Evolutionary conservation across 2,329 filamentous ascomycete species (phyloP), one percentile per base, ranked within the genome.

Genomic region (Massarina eburnea): DNA sequence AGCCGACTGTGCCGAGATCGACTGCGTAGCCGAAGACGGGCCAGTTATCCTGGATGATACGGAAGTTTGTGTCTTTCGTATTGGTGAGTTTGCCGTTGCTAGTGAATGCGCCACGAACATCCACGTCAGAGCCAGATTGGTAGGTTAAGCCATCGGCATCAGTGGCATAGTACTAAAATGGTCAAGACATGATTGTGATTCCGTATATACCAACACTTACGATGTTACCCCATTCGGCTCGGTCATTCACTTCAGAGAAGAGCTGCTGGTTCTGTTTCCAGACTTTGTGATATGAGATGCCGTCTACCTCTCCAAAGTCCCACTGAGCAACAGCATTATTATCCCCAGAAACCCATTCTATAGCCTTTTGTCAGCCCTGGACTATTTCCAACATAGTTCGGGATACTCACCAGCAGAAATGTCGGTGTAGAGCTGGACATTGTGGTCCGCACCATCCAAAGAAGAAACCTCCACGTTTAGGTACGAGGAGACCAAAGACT

Each of bases 291-390:
- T 85, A 89, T 5, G 77, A 75, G 29, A 89, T 42, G 32, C 54
- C 52, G 39, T 60, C 57, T 22, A 57, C 56, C 5, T 54, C 64
- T 10, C 64, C 77, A 49, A 80, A 80, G 37, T 83, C 77, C 87
- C 87, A 91, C 55, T 84, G 67, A 32, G 84, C 79, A 29, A 78
- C 61, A 3, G 79, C 71, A 20, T 55, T 68, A 6, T 72, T 68
- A 58, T 90, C 80, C 18, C 85, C 84, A 12, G 85, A 85, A 3
- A 82, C 79, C 82, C 85, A 90, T 76, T 91, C 87, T 89, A 46
- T 30, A 33, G 42, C 15, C 22, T 26, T 17, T 34, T 18, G 12
- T 64, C 22, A 64, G 51, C 37, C 19, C 35, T 41, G 8, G 24
- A 22, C 22, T n/a, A 19, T 19, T 30, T 39, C 24, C 17, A 57